A percentile compares a stretch with the other conserved stretches of the same genome.
These are phyloP conservation scores for Penicillium waksmanii DNA, from an alignment of 495 filamentous ascomycete genomes.

Conservation along the genomic window DNA sequence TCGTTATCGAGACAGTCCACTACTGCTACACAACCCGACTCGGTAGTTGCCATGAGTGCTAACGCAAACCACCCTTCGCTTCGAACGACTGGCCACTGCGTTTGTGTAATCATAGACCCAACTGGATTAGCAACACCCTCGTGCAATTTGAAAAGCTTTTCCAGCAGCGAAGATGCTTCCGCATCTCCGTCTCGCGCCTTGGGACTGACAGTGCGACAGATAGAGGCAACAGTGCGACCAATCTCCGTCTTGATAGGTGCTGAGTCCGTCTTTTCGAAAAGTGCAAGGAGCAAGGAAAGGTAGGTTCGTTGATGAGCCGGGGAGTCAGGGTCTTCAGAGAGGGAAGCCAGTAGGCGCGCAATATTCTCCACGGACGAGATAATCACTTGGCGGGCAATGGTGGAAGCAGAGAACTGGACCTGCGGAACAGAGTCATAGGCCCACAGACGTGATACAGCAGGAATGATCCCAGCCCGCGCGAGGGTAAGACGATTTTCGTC, in stretches of 20 bases:
- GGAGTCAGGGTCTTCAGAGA: slow-evolving; percentile 42
- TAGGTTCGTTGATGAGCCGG: slow-evolving; percentile 50
- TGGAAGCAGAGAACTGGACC: slow-evolving; percentile 69
- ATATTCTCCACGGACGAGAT: slow-evolving; percentile 62
- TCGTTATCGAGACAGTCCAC: slow-evolving; percentile 51
- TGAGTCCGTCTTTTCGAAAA: slow-evolving; percentile 62
- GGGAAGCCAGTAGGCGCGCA: slow-evolving; percentile 44
- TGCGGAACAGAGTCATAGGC: slow-evolving; percentile 63
- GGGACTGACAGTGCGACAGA: slow-evolving; percentile 62
- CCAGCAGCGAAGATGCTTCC: slow-evolving; percentile 33
- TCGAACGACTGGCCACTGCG: slow-evolving; percentile 69
- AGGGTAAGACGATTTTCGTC: slow-evolving; percentile 62
- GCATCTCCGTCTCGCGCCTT: slow-evolving; percentile 36
- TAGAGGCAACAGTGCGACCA: slow-evolving; percentile 64
- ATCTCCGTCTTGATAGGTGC: slow-evolving; percentile 73
- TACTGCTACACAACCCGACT: slow-evolving; percentile 55
- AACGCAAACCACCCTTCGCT: slow-evolving; percentile 77
- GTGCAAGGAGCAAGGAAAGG: slow-evolving; percentile 61
- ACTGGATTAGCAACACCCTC: slow-evolving; percentile 57
- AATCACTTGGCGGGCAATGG: slow-evolving; percentile 68
- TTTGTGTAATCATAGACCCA: slow-evolving; percentile 64
- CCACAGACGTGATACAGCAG: slow-evolving; percentile 64
- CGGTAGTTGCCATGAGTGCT: slow-evolving; percentile 64
- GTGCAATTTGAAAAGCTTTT: slow-evolving; percentile 56
- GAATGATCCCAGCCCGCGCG: slow-evolving; percentile 55